Evolutionary conservation across 495 filamentous ascomycete species (phyloP), one percentile per base, ranked within the genome.

Genomic region (Physcia stellaris): DNA sequence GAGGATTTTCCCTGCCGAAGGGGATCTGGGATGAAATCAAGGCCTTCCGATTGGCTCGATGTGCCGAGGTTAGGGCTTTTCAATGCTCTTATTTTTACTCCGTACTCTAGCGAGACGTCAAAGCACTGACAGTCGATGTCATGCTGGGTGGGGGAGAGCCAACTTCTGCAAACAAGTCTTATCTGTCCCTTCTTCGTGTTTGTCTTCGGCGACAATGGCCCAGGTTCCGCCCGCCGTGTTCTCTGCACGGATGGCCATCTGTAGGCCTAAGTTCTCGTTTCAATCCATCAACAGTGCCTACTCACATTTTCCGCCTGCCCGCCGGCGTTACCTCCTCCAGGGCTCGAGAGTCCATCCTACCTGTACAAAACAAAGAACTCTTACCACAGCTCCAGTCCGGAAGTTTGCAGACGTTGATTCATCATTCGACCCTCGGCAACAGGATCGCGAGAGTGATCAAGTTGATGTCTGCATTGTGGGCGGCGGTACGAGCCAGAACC

Each of bases 401-500:
- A 47, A 55, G 39, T 56, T 74, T 32, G 71, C 75, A 24, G 61
- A 72, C 27, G 59, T 64, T 22, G 66, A 81, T 41, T 77, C 79
- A 7, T 50, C 65, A 32, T 85, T 87, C 44, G 82, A 93, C 54
- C 80, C 80, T 6, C 64, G 65, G 24, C 65, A 71, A 43, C 59
- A 83, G 37, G 85, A 94, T 33, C 75, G 90, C 40, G 90, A 96
- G 60, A 81, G 71, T 37, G 90, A 96, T 48, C 61, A 93, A 56
- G 90, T 96, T 16, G 90, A 96, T 61, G 88, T 96, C 7, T 93
- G 85, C 53, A 96, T 99, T 56, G 75, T 99, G 26, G 90, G 90
- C 51, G 90, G 88, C 51, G 86, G 77, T 80, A 70, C 38, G 46
- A n/a, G n/a, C n/a, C n/a, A n/a, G n/a, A n/a, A n/a, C n/a, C 28